phyloP scores from a whole-genome alignment of 2,329 filamentous ascomycete species.

The Fusarium decemcellulare region DNA sequence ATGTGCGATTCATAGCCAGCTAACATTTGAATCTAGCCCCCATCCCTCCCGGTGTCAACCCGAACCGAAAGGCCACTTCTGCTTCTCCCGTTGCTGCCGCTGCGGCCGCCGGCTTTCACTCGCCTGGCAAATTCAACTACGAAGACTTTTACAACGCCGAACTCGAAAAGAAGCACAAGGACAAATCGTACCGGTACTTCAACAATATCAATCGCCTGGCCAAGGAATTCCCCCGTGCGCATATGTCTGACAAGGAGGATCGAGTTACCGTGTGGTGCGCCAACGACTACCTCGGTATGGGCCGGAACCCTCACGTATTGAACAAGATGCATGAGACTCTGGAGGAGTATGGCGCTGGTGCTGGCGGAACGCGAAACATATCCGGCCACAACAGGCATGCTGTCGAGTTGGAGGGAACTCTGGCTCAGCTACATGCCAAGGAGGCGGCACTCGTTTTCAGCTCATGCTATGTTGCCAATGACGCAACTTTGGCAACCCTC shows the following conservation, averaged over 20 bases:
- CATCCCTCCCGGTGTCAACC: slow-evolving; percentile 42
- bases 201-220: slow-evolving; percentile 99
- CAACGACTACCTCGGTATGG: slow-evolving; percentile 99
- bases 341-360: slow-evolving; percentile 94
- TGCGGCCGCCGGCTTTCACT: slow-evolving; percentile 46
- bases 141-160: slow-evolving; percentile 89
- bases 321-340: slow-evolving; percentile 95
- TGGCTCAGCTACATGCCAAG: slow-evolving; percentile 92
- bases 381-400: slow-evolving; percentile 98
- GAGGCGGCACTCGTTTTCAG: slow-evolving; percentile 95
- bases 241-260: slow-evolving; percentile 87
- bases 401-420: slow-evolving; percentile 82
- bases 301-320: slow-evolving; percentile 88
- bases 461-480: slow-evolving; percentile 98
- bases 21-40: slow-evolving; percentile 35
- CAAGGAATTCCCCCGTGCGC: slow-evolving; percentile 94
- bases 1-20: background rate
- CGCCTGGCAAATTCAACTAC: slow-evolving; percentile 83
- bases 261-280: slow-evolving; percentile 98
- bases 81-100: slow-evolving; percentile 40
- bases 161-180: slow-evolving; percentile 98
- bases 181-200: slow-evolving; percentile 99
- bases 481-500: slow-evolving; percentile 95
- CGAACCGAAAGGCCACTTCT: slow-evolving; percentile 42
- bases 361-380: slow-evolving; percentile 96